Percentiles rank a stretch among this genome's conserved stretches.
phyloP scores from a whole-genome alignment of 441 rosid genomes.

The Croton laevigatus region DNA sequence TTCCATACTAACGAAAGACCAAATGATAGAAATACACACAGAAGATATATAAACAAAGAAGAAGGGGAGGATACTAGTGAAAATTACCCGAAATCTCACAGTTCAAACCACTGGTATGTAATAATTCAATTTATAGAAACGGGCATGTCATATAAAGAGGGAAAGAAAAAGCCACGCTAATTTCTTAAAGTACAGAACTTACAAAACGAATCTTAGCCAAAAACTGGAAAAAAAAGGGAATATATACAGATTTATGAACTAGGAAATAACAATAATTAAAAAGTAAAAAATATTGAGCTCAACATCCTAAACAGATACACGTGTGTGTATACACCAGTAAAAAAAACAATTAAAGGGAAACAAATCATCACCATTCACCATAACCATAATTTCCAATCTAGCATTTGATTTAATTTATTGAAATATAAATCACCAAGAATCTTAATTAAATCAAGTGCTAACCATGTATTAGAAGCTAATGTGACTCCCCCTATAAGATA shows the following conservation, averaged over 20 bases:
- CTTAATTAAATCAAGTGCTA: background rate
- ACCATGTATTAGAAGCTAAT: background rate
- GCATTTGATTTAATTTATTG: background rate
- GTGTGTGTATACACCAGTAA: background rate
- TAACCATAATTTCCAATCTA: background rate
- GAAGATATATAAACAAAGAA: background rate
- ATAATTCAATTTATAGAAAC: constrained; percentile 14
- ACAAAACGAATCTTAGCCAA: background rate
- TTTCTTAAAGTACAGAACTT: background rate
- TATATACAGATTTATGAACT: background rate
- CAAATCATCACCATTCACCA: background rate
- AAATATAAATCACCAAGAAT: background rate
- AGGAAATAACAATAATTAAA: background rate
- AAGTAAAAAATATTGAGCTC: background rate
- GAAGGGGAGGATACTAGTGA: background rate
- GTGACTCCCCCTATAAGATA: background rate
- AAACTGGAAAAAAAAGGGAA: background rate
- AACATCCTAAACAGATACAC: too few species aligned
- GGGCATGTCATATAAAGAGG: too few species aligned
- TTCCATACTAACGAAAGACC: background rate
- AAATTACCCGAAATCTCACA: constrained; percentile 2
- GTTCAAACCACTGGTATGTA: background rate
- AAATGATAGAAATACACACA: background rate
- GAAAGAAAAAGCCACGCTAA: background rate
- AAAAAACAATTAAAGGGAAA: background rate